Percentiles rank a stretch among this genome's conserved stretches.
Evolutionary conservation across 441 rosid genomes (phyloP).

Genomic region (Breynia disticha): DNA sequence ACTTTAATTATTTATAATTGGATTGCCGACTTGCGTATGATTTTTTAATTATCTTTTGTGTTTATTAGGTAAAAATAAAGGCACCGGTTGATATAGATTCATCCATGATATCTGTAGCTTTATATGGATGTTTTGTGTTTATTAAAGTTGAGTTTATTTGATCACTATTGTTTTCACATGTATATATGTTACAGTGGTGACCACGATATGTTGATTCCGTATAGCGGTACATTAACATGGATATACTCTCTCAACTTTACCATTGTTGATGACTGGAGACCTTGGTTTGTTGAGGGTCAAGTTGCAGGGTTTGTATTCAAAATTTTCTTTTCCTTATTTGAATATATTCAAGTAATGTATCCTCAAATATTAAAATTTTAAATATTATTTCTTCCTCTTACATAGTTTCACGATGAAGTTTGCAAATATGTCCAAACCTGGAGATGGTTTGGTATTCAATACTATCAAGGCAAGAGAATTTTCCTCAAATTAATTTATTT

Average conservation of each 20-base stretch:
- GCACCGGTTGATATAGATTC: no score
- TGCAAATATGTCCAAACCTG: slow-evolving; percentile 1
- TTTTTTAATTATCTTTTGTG: no score
- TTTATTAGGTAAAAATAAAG: no score
- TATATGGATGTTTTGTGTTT: no score
- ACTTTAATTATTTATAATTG: neutral
- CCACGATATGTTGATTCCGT: slow-evolving; percentile 23
- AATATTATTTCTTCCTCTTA: neutral
- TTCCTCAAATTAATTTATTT: neutral
- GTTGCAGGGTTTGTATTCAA: slow-evolving; percentile 18
- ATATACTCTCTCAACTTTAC: slow-evolving; percentile 14
- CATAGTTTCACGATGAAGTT: slow-evolving; percentile 20
- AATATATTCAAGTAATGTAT: neutral
- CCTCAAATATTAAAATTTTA: neutral
- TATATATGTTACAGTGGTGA: slow-evolving; percentile 22
- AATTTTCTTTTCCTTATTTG: neutral
- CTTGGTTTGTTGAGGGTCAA: slow-evolving; percentile 29
- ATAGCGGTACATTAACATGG: slow-evolving; percentile 16
- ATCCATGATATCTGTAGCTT: no score
- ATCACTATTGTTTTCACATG: no score
- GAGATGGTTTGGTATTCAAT: slow-evolving; percentile 22
- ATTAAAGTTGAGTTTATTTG: no score
- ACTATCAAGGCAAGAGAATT: slow-evolving; percentile 22
- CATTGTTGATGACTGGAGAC: slow-evolving; percentile 16
- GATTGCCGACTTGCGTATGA: no score